A percentile compares a stretch with the other conserved stretches of the same genome.
These are phyloP conservation scores for Tylopilus sp. DNA, from an alignment of 768 basidiomycete genomes.

Conservation along the genomic window DNA sequence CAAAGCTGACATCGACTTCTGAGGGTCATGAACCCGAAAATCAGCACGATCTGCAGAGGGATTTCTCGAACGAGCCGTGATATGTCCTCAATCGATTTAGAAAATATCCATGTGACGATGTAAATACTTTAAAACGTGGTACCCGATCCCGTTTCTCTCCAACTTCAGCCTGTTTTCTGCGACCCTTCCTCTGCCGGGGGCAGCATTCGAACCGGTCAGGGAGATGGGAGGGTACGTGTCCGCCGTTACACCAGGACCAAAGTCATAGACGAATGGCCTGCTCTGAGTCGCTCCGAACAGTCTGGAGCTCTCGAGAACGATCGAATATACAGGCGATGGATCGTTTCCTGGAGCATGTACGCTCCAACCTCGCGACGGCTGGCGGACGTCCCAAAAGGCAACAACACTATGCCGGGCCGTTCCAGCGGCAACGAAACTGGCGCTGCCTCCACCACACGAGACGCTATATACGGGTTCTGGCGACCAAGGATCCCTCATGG, in stretches of 20 bases:
- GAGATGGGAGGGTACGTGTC: conserved; percentile 51
- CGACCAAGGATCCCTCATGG: conserved; percentile 64
- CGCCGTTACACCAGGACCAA: conserved; percentile 58
- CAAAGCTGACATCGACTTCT: background rate
- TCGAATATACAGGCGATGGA: conserved; percentile 70
- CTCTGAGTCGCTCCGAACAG: conserved; percentile 77
- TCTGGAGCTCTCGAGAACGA: conserved; percentile 73
- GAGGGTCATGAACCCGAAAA: background rate
- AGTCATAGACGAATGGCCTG: conserved; percentile 76
- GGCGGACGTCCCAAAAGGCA: conserved; percentile 79
- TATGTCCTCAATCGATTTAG: conserved; percentile 3
- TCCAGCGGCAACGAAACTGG: conserved; percentile 69
- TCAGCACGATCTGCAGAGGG: background rate
- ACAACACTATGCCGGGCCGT: conserved; percentile 74
- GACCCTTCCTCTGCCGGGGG: conserved; percentile 12
- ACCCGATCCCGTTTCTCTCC: conserved; percentile 41
- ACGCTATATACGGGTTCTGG: conserved; percentile 74
- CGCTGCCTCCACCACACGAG: conserved; percentile 67
- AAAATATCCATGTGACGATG: conserved; percentile 25
- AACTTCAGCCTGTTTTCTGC: conserved; percentile 25
- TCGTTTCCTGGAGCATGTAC: conserved; percentile 80
- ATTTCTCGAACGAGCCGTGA: no score
- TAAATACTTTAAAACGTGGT: conserved; percentile 48
- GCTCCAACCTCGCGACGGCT: conserved; percentile 62
- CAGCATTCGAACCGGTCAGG: conserved; percentile 23